Base-by-base conservation (phyloP, 2,329 filamentous ascomycete species). In the Microcera coccophila region DNA sequence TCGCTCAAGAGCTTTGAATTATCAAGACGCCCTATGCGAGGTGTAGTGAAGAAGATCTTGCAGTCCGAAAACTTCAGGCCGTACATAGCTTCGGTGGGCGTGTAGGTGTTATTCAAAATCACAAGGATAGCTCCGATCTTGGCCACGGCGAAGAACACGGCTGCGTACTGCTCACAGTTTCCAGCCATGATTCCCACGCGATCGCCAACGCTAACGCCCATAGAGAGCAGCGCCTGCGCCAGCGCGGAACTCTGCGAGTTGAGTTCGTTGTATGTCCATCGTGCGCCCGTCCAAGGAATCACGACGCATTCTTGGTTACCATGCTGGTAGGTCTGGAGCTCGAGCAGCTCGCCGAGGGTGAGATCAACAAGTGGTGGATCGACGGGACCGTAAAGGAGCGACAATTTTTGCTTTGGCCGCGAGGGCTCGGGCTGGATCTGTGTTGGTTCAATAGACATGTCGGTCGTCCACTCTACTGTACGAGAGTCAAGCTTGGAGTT, bases 101-200 rank as follows among this genome's bases (percentile, higher is more conserved):
- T 90, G 61, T 90, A 90, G 0, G 85, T 90, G 66, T 89, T 90
- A 68, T 90, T 90, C 52, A 90, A 69, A 34, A 90, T 87, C 20
- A 90, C 85, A 39, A 90, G 70, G 35, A 85, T 81, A 36, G 77
- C 81, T 9, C 83, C 82, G 15, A 85, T 74, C 36, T 79, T 74
- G 31, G 82, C 80, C 10, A 81, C 82, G 3, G 83, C 84, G 52
- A 89, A 88, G 70, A 88, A 87, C 14, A 88, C 75, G 3, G 84
- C 75, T 21, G 85, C 66, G 81, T 91, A 91, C 78, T 95, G 74
- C 76, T 94, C 68, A 73, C 90, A 70, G 78, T 95, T 68, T 70
- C 90, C 56, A 65, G 85, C 84, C 81, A 89, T 87, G 51, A 90
- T 82, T 21, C 80, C 85, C 20, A 90, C 74, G 12, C 84, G 74